Evolutionary conservation across 1,139 yeast species (phyloP), one percentile per base, ranked within the genome.

Genomic region (Blastobotrys capitulatus): DNA sequence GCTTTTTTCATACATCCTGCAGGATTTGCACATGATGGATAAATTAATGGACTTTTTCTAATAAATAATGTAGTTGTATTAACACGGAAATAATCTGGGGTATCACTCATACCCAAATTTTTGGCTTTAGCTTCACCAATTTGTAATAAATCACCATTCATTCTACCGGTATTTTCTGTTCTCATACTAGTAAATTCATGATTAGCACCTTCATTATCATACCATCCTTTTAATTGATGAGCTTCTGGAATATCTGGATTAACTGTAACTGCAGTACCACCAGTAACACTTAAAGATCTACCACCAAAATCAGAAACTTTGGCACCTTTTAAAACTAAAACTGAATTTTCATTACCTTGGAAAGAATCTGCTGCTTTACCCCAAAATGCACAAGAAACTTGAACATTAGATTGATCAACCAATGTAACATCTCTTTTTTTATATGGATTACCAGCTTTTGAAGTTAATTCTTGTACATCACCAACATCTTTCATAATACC

Each of bases 201-300:
- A 52, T 73, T 71, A 40, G 75, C 74, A 45, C 96, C 97, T 58
- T 79, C 81, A 46, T 83, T 78, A 62, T 88, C 96, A 62, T 82
- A 94, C 99, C 99, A 94, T 5, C 98, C 97, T 67, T 88, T 87
- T 58, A 94, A 76, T 49, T 79, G 77, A 65, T 81, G 88, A 6
- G 97, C 92, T 66, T 89, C 96, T 16, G 87, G 83, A 19, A 86
- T 78, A 62, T 90, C 97, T 1, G 98, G 98, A 58, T 87, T 86
- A 13, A 86, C 76, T 42, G 81, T 67, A 57, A 92, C 70, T 2
- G 87, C 76, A 29, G 96, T 90, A 12, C 88, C 77, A 55, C 83
- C 88, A 19, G 92, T 80, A 66, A 89, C 77, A 2, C 96, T 84
- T 57, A 94, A 74, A 16, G 88, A 79, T 62, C 92, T 82, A 35